phyloP scores from a whole-genome alignment of 2,329 filamentous ascomycete genomes.

The Blastomyces parvus region DNA sequence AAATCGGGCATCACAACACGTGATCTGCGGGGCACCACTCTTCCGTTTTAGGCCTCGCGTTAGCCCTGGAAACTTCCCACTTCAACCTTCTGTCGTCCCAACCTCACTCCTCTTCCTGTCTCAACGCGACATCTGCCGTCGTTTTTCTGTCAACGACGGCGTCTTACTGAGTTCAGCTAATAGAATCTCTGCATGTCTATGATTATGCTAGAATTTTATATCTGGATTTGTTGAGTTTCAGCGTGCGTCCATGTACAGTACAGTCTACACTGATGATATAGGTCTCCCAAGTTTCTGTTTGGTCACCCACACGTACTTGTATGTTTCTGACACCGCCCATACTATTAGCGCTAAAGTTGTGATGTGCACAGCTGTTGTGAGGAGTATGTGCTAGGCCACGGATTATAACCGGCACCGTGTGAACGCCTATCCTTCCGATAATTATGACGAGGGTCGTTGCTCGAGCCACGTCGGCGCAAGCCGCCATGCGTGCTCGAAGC shows the following conservation, averaged over 20 bases:
- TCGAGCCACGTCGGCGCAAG: slow-evolving; percentile 27
- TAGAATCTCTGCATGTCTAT: background rate
- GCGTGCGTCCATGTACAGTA: slow-evolving; percentile 1
- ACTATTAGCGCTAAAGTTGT: background rate
- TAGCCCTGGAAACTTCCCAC: background rate
- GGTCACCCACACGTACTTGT: background rate
- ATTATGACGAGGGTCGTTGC: slow-evolving; percentile 31
- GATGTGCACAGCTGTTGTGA: background rate
- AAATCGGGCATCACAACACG: background rate
- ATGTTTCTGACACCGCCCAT: background rate
- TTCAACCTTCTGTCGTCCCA: background rate
- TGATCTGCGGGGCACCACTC: background rate
- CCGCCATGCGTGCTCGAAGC: slow-evolving; percentile 27
- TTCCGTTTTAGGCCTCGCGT: background rate
- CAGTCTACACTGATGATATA: slow-evolving; percentile 4
- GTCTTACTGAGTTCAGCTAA: background rate
- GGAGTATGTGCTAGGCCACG: slow-evolving; percentile 6
- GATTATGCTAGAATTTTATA: background rate
- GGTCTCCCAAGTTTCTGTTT: background rate
- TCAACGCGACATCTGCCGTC: background rate
- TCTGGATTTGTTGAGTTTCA: slow-evolving; percentile 5
- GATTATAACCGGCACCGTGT: background rate
- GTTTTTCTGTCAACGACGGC: background rate
- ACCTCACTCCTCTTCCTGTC: background rate
- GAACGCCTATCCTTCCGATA: background rate